These are phyloP conservation scores for Colletotrichum camelliae DNA, from an alignment of 2,329 filamentous ascomycete genomes.

Conservation along the genomic window DNA sequence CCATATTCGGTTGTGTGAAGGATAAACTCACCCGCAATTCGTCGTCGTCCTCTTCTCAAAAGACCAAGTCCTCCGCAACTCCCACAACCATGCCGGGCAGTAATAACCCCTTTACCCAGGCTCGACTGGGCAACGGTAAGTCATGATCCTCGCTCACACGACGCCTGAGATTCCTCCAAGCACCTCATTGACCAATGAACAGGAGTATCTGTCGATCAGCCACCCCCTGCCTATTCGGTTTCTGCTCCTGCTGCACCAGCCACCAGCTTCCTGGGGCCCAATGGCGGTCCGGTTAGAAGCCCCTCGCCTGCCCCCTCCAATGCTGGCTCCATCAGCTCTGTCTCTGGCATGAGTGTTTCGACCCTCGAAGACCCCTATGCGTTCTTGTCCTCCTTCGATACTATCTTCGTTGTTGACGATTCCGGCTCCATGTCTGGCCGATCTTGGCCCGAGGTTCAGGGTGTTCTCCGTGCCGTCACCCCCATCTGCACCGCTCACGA, in stretches of 20 bases:
- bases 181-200: neutral
- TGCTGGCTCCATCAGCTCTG: conserved; percentile 1
- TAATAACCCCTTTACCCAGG: conserved; percentile 21
- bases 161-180: neutral
- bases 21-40: conserved; percentile 37
- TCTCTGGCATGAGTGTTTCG: conserved; percentile 33
- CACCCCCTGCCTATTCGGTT: conserved; percentile 40
- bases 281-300: conserved; percentile 5
- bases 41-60: conserved; percentile 14
- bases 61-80: neutral
- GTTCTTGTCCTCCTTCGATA: conserved; percentile 84
- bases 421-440: conserved; percentile 82
- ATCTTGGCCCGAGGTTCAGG: conserved; percentile 77
- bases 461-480: conserved; percentile 74
- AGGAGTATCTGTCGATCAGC: conserved; percentile 29
- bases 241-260: neutral
- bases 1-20: conserved; percentile 36
- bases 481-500: conserved; percentile 85
- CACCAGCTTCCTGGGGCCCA: conserved; percentile 5
- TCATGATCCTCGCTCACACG: neutral
- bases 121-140: conserved; percentile 23
- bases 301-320: conserved; percentile 26
- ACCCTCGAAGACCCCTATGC: conserved; percentile 71
- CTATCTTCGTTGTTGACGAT: conserved; percentile 90
- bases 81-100: conserved; percentile 14